Base-by-base conservation (phyloP, 495 filamentous ascomycete species). In the Penicillium malachiteum region DNA sequence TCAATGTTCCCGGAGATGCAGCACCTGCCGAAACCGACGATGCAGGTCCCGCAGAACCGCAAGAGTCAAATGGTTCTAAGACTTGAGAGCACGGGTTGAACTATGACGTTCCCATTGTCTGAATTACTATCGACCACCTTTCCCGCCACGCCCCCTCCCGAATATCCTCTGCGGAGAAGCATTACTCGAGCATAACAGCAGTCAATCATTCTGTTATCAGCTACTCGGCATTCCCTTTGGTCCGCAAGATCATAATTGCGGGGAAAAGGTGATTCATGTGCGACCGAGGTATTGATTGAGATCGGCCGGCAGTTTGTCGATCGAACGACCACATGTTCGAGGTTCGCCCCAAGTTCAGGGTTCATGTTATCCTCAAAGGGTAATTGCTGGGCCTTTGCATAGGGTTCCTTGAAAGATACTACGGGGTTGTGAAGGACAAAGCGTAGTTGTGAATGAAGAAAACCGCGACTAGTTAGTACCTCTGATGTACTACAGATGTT, bases 1-100 rank as follows among this genome's bases (percentile, higher is more conserved):
- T 85, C 60, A 82, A 81, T n/a, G 67, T 84, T 21, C 54, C 56
- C 46, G 17, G 43, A 50, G 67, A 66, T 50, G 69, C 47, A 8
- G 38, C 50, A 43, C 62, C 59, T 48, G 41, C 39, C 14, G 62
- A 60, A 46, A 41, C 45, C 12, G 63, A 71, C n/a, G 50, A 58
- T 38, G 58, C 54, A 33, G 68, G 73, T 60, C 66, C 71, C 34
- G 51, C 64, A 42, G 61, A 66, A 38, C 58, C 52, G 43, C 55
- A 67, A 4, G 57, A 54, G 26, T 48, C 51, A 32, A 64, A 66
- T 57, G 59, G 54, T 3, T 39, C 47, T 1, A 71, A 73, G 52
- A 65, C 64, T 9, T 74, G 66, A 71, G 48, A 30, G 13, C 33
- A 47, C 17, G 41, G 55, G 37, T 21, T 53, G 42, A 54, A 59